Base-by-base conservation (phyloP, 164 flowering plant genomes). In the Dillenia turbinata region DNA sequence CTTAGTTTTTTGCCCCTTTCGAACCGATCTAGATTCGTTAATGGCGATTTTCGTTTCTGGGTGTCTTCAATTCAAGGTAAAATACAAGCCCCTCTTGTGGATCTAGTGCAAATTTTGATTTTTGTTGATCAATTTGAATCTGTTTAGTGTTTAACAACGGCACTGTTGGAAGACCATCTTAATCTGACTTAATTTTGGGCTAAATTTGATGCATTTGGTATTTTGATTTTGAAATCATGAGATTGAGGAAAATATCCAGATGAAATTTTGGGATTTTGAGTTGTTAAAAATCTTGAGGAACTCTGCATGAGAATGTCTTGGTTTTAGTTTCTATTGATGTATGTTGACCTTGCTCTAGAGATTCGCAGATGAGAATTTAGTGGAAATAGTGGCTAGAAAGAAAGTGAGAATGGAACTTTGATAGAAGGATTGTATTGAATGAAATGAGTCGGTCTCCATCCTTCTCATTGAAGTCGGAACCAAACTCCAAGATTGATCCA, bases 391-490 rank as follows among this genome's bases (percentile, higher is more conserved):
- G 17, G 69, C 15, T 26, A 53, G 44, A 59, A 62, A 55, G 65
- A 61, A 15, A 60, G 53, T 47, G 70, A 22, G 46, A 55, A 67
- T 47, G 40, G 40, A 33, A 33, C 40, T 48, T 48, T 73, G 48
- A 44, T 17, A 58, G 65, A 71, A 49, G 44, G 52, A 14, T 44
- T 19, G 71, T 59, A 33, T 62, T 52, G 33, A 9, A 50, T 55
- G 85, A 83, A 67, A 92, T 92, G 97, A 94, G 82, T 77, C 84
- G 91, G 57, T 77, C 95, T 55, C 87, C 96, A 50, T 86, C 97
- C 10, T 81, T 87, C 69, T 78, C 89, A 3, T 59, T 78, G 59
- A 87, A 79, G 80, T 59, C 79, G 16, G 94, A 86, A 59, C 65
- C 71, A 19, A 75, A 60, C 64, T 63, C 76, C 44, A 78, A 79